phyloP scores from a whole-genome alignment of 2,329 filamentous ascomycete species.

The Acrocalymma vagum region DNA sequence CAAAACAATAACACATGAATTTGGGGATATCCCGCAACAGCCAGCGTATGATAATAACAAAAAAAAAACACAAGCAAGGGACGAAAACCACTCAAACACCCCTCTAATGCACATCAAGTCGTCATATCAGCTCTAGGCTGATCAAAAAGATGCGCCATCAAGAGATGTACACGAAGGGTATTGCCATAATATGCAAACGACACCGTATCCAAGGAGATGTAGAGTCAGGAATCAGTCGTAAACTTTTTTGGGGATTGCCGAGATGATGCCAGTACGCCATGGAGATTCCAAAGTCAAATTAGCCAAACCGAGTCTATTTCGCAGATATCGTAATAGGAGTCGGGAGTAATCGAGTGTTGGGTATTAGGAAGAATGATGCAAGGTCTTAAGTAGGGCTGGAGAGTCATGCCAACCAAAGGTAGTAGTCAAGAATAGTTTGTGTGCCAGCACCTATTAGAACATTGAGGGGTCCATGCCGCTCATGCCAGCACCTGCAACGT shows the following conservation, averaged over 20 bases:
- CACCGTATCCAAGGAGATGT: conserved; percentile 32
- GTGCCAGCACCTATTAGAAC: conserved; percentile 35
- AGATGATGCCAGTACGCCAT: conserved; percentile 18
- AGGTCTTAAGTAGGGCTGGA: conserved; percentile 2
- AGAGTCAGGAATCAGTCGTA: conserved; percentile 20
- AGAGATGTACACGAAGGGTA: conserved; percentile 38
- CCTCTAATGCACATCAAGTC: conserved; percentile 45
- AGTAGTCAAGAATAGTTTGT: conserved; percentile 12
- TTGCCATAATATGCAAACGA: conserved; percentile 18
- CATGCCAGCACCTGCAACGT: conserved; percentile 62
- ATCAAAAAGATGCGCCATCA: conserved; percentile 35
- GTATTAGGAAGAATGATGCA: conserved; percentile 29
- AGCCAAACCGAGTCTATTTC: conserved; percentile 23
- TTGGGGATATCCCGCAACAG: conserved; percentile 31
- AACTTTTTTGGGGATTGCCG: conserved; percentile 25
- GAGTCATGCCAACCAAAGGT: conserved; percentile 10
- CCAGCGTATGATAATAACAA: too few relatives aligned
- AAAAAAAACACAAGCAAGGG: conserved; percentile 20
- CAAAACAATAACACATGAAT: conserved; percentile 15
- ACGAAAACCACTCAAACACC: conserved; percentile 33
- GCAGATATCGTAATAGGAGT: conserved; percentile 30
- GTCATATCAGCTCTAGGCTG: conserved; percentile 34
- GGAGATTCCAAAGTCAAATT: conserved; percentile 14
- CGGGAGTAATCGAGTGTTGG: conserved; percentile 20
- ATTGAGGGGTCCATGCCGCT: conserved; percentile 65